phyloP scores from a whole-genome alignment of 441 rosid species.

The Eruca vesicaria region DNA sequence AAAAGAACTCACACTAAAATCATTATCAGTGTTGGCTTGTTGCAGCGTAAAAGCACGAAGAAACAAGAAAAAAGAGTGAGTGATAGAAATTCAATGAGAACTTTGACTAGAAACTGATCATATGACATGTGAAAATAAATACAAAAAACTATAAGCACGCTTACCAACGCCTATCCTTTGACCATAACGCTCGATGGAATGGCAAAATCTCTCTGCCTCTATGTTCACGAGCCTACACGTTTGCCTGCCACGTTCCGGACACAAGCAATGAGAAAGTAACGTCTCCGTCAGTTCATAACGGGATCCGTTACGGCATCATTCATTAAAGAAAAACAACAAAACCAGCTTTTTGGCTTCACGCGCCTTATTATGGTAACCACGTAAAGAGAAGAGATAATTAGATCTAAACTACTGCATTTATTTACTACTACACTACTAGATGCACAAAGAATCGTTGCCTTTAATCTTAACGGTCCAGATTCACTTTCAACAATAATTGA shows the following conservation, averaged over 20 bases:
- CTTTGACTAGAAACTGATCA: not conserved
- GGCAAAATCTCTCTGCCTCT: conserved; percentile 33
- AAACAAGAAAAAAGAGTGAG: not conserved
- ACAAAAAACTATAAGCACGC: conserved; percentile 3
- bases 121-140: not conserved
- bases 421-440: not conserved
- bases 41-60: not conserved
- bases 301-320: not conserved
- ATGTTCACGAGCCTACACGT: conserved; percentile 46
- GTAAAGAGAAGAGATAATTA: not conserved
- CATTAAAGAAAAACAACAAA: too few relatives aligned
- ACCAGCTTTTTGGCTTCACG: conserved; percentile 11
- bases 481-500: conserved; percentile 12
- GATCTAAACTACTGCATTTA: conserved; percentile 18
- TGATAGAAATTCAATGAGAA: not conserved
- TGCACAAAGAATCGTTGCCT: not conserved
- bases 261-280: conserved; percentile 34
- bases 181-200: conserved; percentile 28
- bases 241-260: conserved; percentile 60
- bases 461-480: not conserved
- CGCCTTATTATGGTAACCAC: conserved; percentile 19
- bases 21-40: not conserved
- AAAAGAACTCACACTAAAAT: not conserved
- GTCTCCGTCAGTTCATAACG: conserved; percentile 25
- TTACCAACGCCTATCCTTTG: conserved; percentile 8